These are phyloP conservation scores for Zygoascus bituminiphila DNA, from an alignment of 805 yeast genomes.

Conservation along the genomic window DNA sequence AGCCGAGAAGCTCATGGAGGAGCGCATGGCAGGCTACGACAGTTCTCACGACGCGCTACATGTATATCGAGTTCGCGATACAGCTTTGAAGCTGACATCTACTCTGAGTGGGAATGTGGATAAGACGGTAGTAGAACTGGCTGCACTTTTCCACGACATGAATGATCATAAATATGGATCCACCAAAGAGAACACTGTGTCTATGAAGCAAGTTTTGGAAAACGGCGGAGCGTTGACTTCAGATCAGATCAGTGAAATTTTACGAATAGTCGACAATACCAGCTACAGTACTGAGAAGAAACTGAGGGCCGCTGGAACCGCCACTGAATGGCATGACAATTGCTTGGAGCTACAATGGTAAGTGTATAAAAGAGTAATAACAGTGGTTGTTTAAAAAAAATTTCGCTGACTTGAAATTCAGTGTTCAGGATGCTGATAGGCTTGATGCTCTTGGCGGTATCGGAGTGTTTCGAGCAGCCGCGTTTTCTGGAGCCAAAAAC, in stretches of 20 bases:
- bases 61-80: constrained; percentile 25
- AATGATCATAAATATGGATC: constrained; percentile 27
- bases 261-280: constrained; percentile 21
- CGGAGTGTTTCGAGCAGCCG: constrained; percentile 30
- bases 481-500: constrained; percentile 25
- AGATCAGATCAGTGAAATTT: constrained; percentile 14
- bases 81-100: constrained; percentile 23
- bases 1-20: constrained; percentile 12
- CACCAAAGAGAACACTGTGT: neutral
- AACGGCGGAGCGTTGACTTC: constrained; percentile 10
- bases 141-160: constrained; percentile 29
- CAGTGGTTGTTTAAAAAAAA: no score
- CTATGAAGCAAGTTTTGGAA: constrained; percentile 8
- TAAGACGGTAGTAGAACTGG: constrained; percentile 24
- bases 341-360: constrained; percentile 27
- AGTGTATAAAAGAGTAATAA: no score
- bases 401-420: no score
- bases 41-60: constrained; percentile 28
- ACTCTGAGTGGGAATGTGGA: constrained; percentile 14
- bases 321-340: constrained; percentile 28
- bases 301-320: constrained; percentile 18
- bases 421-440: constrained; percentile 34
- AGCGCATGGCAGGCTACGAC: constrained; percentile 24
- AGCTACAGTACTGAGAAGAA: constrained; percentile 24
- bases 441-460: constrained; percentile 33